Evolutionary conservation across 2,329 filamentous ascomycete genomes (phyloP), one percentile per base, ranked within the genome.

Genomic region (Aureobasidium zeae): DNA sequence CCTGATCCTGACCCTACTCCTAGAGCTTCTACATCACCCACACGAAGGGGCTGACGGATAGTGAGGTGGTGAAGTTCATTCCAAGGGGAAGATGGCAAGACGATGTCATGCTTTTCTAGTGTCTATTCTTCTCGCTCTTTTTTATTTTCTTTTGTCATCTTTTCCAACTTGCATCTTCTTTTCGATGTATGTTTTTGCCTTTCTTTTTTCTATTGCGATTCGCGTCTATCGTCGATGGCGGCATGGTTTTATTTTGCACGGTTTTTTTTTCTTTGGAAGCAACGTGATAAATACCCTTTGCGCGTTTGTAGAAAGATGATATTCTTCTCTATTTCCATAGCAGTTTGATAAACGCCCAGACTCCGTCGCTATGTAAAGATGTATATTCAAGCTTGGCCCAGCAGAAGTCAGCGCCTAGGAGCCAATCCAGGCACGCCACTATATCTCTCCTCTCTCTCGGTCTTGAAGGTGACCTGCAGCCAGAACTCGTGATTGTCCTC

Each of bases 401-500:
- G 15, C 13, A n/a, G 6, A 13, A 11, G 9, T 43, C 19, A 43
- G 7, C 39, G 39, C n/a, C 46, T 41, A 11, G 48, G 48, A 15
- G 48, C 48, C 58, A 82, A 61, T 45, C 78, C 78, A 25, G 78
- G 78, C 31, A 81, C 78, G 54, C 76, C 76, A 55, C 71, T 76
- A 55, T 79, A 96, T 48, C 87, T 74, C 73, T 95, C 89, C 67
- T 96, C 91, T 51, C 91, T 79, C 71, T 98, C 91, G 28, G 91
- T 96, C 76, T 95, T 91, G 68, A 96, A 98, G 72, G 96, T 84
- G 52, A 98, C 76, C 71, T 96, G 91, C 29, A 95, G 77, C 86
- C 87, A 96, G 61, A 93, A 98, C 69, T 96, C 89, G 72, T 93
- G 94, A 51, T 82, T 79, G 63, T 98, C 91, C 48, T 83, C 81